Evolutionary conservation across 352 stramenopile species (phyloP).

Genomic region (Phytophthora pluvialis): DNA sequence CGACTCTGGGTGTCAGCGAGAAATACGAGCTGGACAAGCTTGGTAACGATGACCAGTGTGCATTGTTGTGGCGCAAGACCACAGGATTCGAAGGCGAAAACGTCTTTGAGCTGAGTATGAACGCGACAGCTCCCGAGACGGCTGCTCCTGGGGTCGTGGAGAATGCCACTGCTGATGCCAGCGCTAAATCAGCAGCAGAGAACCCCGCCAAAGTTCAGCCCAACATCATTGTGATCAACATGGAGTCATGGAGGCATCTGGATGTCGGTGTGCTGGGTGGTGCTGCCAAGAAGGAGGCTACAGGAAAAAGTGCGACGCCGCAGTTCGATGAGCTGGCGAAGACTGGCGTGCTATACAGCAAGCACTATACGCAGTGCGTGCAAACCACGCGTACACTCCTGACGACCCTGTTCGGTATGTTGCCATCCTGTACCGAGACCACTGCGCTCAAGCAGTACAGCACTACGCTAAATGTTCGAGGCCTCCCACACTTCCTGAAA

Average conservation of each 20-base stretch:
- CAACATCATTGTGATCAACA: conserved; percentile 80
- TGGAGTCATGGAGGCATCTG: conserved; percentile 74
- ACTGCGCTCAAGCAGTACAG: conserved; percentile 66
- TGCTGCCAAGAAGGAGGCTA: conserved; percentile 49
- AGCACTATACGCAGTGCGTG: conserved; percentile 76
- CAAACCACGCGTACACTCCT: conserved; percentile 72
- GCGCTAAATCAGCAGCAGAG: conserved; percentile 3
- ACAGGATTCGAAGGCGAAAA: conserved; percentile 58
- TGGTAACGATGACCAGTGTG: conserved; percentile 70
- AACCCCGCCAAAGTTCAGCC: conserved; percentile 32
- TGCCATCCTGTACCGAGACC: conserved; percentile 72
- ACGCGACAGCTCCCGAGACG: conserved; percentile 21
- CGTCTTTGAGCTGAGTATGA: conserved; percentile 54
- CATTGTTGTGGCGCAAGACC: conserved; percentile 71
- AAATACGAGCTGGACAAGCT: conserved; percentile 49
- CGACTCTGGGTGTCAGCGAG: conserved; percentile 54
- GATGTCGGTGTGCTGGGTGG: conserved; percentile 72
- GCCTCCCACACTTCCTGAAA: conserved; percentile 73
- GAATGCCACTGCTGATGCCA: conserved; percentile 8
- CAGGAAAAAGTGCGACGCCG: conserved; percentile 58
- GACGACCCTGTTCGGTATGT: conserved; percentile 76
- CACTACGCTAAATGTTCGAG: conserved; percentile 55
- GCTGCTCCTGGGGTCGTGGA: background rate
- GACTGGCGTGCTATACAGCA: conserved; percentile 64
- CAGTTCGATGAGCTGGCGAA: conserved; percentile 64